Base-by-base conservation (phyloP, 371 early-diverging fungal species). In the Fennellomyces sp. region DNA sequence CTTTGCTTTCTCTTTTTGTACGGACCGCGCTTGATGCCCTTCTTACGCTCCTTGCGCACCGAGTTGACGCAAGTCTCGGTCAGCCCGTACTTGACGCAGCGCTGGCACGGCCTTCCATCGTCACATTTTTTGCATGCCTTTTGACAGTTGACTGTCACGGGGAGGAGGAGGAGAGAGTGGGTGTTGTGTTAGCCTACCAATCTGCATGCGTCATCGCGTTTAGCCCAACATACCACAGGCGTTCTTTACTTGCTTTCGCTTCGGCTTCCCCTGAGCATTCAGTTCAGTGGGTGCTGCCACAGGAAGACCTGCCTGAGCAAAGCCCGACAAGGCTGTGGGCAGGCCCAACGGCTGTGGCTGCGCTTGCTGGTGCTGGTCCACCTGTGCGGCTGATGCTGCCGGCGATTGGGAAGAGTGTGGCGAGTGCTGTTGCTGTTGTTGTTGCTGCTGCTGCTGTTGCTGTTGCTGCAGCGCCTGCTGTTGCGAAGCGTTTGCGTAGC, bases 111-210 rank as follows among this genome's bases (percentile, higher is more conserved):
- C 58, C 96, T 78, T 17, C 81, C 86, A 57, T 93, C 88, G 63
- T 92, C 94, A 66, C 96, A 96, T 71, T 93, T 95, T 71, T 96
- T 96, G 72, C 96, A 96, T 0, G 95, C 94, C 64, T 88, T 89
- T 78, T 94, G 92, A 65, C 96, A 96, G 62, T 94, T 93, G 56
- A 90, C 91, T 84, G 56, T 7, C 19, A 17, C 21, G 23, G 12
- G n/a, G n/a, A n/a, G n/a, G n/a, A 65, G 39, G 45, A 19, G 12
- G 21, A 26, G 33, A 13, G 39, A 39, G 39, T 39, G 10, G 5
- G 15, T n/a, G n/a, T n/a, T n/a, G n/a, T n/a, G n/a, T n/a, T n/a
- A n/a, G n/a, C n/a, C n/a, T n/a, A n/a, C n/a, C n/a, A n/a, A n/a
- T n/a, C 10, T 39, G 15, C 15, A 15, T 39, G 39, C 39, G 39